phyloP scores from a whole-genome alignment of 2,329 filamentous ascomycete species.

The Aspergillus clavatus region DNA sequence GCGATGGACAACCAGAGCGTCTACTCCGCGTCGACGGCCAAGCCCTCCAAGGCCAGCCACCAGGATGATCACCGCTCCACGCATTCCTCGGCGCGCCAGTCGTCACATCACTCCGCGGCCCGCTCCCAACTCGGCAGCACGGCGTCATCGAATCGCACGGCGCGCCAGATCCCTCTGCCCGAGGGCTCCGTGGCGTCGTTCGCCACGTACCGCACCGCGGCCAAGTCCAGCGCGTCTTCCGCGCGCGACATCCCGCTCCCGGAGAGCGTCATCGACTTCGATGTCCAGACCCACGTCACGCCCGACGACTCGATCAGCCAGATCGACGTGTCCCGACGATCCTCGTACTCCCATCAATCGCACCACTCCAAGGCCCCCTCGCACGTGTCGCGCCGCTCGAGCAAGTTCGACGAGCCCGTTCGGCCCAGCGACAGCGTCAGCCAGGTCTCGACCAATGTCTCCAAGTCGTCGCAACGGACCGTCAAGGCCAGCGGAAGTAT shows the following conservation, averaged over 20 bases:
- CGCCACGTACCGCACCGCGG: constrained; percentile 21
- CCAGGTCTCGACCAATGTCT: constrained; percentile 32
- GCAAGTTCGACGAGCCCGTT: constrained; percentile 37
- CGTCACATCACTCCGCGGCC: constrained; percentile 21
- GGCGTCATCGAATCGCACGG: constrained; percentile 30
- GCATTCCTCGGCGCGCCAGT: constrained; percentile 18
- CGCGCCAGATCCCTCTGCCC: constrained; percentile 36
- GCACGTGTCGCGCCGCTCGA: constrained; percentile 26
- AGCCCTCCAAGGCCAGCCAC: constrained; percentile 27
- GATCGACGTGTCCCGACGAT: constrained; percentile 40
- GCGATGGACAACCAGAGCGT: constrained; percentile 27
- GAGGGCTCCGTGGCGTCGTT: constrained; percentile 25
- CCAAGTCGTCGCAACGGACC: constrained; percentile 27
- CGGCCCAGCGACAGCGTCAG: constrained; percentile 38
- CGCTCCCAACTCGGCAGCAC: constrained; percentile 20
- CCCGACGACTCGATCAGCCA: constrained; percentile 77
- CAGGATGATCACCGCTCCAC: constrained; percentile 21
- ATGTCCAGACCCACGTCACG: constrained; percentile 57
- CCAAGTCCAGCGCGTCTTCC: constrained; percentile 18
- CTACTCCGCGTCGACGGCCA: constrained; percentile 36
- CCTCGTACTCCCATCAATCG: constrained; percentile 24
- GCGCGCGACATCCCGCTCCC: constrained; percentile 29
- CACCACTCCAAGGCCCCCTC: constrained; percentile 25
- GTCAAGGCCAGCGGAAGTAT: constrained; percentile 27
- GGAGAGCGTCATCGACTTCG: constrained; percentile 26